Evolutionary conservation across 2,329 filamentous ascomycete genomes (phyloP).

Genomic region (Botrytis deweyae): DNA sequence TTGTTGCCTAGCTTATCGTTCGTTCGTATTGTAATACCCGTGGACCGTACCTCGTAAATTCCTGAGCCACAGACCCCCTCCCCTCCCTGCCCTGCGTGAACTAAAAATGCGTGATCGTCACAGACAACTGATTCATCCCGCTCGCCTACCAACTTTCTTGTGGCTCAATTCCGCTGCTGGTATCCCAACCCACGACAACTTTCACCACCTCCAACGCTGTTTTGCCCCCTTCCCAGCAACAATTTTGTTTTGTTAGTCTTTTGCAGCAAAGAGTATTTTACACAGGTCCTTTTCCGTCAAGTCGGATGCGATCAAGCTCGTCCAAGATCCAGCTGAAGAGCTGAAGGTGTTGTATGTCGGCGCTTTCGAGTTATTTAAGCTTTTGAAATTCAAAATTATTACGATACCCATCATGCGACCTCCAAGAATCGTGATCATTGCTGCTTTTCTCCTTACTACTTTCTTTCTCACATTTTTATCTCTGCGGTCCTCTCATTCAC

Average conservation of each 20-base stretch:
- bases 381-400: slow-evolving; percentile 21
- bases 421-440: slow-evolving; percentile 38
- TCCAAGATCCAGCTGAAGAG: slow-evolving; percentile 16
- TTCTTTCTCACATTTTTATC: slow-evolving; percentile 38
- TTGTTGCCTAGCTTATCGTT: neutral
- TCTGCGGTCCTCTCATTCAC: slow-evolving; percentile 34
- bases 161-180: neutral
- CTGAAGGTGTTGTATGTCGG: slow-evolving; percentile 18
- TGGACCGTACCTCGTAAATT: no score
- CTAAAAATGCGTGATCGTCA: slow-evolving; percentile 1
- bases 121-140: slow-evolving; percentile 11
- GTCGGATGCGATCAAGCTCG: slow-evolving; percentile 22
- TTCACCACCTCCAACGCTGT: neutral
- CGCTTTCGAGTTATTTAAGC: neutral
- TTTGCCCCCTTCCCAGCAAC: neutral
- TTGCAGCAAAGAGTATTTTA: slow-evolving; percentile 7
- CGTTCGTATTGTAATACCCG: neutral
- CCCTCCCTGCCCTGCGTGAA: neutral
- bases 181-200: slow-evolving; percentile 11
- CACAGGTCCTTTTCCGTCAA: neutral
- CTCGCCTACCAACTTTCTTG: slow-evolving; percentile 12
- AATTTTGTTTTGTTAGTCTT: neutral
- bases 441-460: slow-evolving; percentile 36
- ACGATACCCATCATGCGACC: slow-evolving; percentile 38
- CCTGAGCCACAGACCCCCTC: neutral